These are phyloP conservation scores for Pythium plurisporium DNA, from an alignment of 352 stramenopile genomes.

Conservation along the genomic window DNA sequence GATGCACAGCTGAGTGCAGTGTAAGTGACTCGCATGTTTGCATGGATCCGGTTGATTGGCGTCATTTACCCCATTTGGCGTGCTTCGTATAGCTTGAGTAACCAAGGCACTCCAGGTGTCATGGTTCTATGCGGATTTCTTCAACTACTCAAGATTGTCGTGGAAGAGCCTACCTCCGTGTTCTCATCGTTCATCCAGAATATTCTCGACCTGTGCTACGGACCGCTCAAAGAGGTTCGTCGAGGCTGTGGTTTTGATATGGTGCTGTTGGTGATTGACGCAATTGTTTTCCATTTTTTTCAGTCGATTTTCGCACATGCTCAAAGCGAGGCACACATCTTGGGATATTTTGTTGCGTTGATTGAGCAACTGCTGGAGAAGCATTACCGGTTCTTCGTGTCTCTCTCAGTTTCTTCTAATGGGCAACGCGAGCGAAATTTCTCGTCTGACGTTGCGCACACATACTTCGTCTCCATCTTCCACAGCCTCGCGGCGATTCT, in stretches of 20 bases:
- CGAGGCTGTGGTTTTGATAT: neutral
- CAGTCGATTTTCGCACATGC: constrained; percentile 70
- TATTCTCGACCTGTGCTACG: constrained; percentile 76
- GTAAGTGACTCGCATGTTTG: constrained; percentile 35
- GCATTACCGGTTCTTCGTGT: constrained; percentile 79
- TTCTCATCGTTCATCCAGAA: constrained; percentile 72
- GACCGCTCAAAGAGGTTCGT: constrained; percentile 67
- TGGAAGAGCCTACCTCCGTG: constrained; percentile 68
- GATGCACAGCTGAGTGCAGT: constrained; percentile 57
- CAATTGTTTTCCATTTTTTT: neutral
- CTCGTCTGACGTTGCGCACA: constrained; percentile 55
- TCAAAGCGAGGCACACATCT: constrained; percentile 62
- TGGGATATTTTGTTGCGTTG: constrained; percentile 67
- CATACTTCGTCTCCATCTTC: constrained; percentile 77
- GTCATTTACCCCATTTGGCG: too few species aligned
- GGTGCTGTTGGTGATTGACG: neutral
- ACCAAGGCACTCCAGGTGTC: constrained; percentile 52
- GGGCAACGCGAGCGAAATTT: constrained; percentile 55
- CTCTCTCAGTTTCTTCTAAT: constrained; percentile 38
- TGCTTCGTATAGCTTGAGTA: constrained; percentile 63
- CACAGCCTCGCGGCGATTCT: constrained; percentile 63
- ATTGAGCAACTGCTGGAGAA: constrained; percentile 76
- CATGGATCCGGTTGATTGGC: too few species aligned
- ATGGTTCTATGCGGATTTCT: constrained; percentile 77
- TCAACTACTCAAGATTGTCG: constrained; percentile 70